Evolutionary conservation across 2,329 filamentous ascomycete genomes (phyloP).

Genomic region (Paecilomyces variotii): DNA sequence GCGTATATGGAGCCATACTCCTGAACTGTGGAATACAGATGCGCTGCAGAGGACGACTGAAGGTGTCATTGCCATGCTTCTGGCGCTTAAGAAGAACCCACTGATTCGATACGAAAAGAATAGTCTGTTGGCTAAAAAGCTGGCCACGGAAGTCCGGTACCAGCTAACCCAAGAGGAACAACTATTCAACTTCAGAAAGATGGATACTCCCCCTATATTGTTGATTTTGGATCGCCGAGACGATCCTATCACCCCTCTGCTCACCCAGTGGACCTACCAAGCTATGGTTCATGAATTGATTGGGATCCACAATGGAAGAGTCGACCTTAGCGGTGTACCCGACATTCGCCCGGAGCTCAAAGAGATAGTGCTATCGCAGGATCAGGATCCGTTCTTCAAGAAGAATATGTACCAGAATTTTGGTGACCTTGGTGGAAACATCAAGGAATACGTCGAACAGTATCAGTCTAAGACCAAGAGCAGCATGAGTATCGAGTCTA

Average conservation of each 20-base stretch:
- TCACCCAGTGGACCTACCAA: constrained; percentile 98
- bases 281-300: constrained; percentile 98
- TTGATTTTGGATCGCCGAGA: constrained; percentile 85
- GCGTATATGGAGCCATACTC: constrained; percentile 69
- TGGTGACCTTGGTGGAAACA: constrained; percentile 87
- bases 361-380: constrained; percentile 90
- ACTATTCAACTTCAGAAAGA: constrained; percentile 89
- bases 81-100: constrained; percentile 94
- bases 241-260: constrained; percentile 85
- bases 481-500: constrained; percentile 91
- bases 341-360: constrained; percentile 80
- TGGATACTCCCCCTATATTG: constrained; percentile 88
- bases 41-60: constrained; percentile 80
- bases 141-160: constrained; percentile 87
- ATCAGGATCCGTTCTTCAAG: constrained; percentile 97
- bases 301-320: constrained; percentile 89
- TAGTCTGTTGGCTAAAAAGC: constrained; percentile 81
- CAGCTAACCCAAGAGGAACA: constrained; percentile 93
- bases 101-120: constrained; percentile 89
- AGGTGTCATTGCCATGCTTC: constrained; percentile 71
- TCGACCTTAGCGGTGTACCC: constrained; percentile 75
- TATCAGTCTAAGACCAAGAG: constrained; percentile 98
- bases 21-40: constrained; percentile 87
- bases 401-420: constrained; percentile 99
- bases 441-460: constrained; percentile 98